Percentiles rank a stretch among this genome's conserved stretches.
These are phyloP conservation scores for Calonectria pseudoreteaudii DNA, from an alignment of 2,329 filamentous ascomycete species.

Conservation along the genomic window DNA sequence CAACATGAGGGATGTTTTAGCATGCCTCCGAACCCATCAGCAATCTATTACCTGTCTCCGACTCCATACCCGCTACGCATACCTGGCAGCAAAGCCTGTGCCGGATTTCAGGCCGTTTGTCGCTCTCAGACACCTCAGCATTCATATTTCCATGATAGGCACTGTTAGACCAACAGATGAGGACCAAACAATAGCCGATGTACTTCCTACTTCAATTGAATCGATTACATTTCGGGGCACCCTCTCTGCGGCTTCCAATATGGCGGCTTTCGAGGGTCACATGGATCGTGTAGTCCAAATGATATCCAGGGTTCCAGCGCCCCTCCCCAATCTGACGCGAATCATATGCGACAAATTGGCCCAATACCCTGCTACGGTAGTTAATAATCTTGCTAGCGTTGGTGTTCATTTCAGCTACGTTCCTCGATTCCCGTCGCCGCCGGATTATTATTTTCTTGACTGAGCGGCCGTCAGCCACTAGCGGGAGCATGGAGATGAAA, in stretches of 20 bases:
- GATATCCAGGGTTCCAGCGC: not conserved
- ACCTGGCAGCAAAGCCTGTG: not conserved
- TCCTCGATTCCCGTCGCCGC: not conserved
- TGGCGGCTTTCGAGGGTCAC: not conserved
- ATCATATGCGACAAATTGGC: not conserved
- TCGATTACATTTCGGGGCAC: not conserved
- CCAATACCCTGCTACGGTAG: not conserved
- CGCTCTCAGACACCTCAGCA: not conserved
- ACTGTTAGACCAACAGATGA: not conserved
- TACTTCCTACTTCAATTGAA: not conserved
- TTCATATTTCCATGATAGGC: not conserved
- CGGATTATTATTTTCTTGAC: not conserved
- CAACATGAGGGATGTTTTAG: not conserved
- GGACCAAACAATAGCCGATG: not conserved
- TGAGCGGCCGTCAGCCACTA: not conserved
- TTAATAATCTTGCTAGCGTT: not conserved
- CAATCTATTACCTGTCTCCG: not conserved
- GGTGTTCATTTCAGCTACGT: not conserved
- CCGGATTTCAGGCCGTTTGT: not conserved
- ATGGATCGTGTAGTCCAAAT: not conserved
- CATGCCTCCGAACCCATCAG: not conserved
- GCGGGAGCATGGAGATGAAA: not conserved
- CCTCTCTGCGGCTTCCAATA: not conserved
- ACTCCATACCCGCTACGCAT: not conserved
- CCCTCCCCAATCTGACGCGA: not conserved